These are phyloP conservation scores for Colletotrichum sp. DNA, from an alignment of 2,329 filamentous ascomycete genomes.

Conservation along the genomic window DNA sequence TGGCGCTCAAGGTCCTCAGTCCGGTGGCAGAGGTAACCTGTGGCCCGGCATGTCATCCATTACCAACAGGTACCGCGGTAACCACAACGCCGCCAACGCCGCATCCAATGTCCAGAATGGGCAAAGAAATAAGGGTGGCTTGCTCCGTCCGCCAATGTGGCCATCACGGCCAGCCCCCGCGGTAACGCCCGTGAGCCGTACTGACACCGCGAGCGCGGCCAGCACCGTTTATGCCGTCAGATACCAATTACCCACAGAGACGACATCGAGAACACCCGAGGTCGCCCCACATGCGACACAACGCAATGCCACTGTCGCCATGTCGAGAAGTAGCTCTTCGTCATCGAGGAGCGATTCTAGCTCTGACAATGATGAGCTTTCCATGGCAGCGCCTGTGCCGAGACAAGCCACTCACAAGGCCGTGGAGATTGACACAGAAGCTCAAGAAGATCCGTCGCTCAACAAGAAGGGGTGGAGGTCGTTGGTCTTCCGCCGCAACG, in stretches of 20 bases:
- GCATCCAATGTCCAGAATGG: conserved; percentile 19
- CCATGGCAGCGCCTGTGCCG: conserved; percentile 17
- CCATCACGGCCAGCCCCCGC: conserved; percentile 59
- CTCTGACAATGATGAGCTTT: conserved; percentile 26
- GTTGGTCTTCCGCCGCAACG: conserved; percentile 32
- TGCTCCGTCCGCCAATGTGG: conserved; percentile 58
- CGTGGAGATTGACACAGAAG: conserved; percentile 30
- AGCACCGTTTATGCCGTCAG: conserved; percentile 69
- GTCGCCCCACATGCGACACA: neutral
- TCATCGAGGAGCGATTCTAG: neutral
- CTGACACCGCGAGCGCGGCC: conserved; percentile 67
- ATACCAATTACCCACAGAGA: conserved; percentile 63
- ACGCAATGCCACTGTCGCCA: neutral
- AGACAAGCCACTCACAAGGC: conserved; percentile 9
- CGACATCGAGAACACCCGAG: conserved; percentile 30
- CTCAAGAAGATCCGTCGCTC: conserved; percentile 21
- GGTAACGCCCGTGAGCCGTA: conserved; percentile 63
- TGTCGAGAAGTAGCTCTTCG: conserved; percentile 2
- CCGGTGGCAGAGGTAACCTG: conserved; percentile 33
- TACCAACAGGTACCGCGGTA: conserved; percentile 37
- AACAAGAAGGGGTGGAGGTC: conserved; percentile 31
- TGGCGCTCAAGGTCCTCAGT: conserved; percentile 21
- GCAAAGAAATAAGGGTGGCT: conserved; percentile 34
- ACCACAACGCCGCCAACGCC: neutral
- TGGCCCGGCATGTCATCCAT: conserved; percentile 48